Conservation (phyloP, 179 eudicot species). For the Carnegiea gigantea region DNA sequence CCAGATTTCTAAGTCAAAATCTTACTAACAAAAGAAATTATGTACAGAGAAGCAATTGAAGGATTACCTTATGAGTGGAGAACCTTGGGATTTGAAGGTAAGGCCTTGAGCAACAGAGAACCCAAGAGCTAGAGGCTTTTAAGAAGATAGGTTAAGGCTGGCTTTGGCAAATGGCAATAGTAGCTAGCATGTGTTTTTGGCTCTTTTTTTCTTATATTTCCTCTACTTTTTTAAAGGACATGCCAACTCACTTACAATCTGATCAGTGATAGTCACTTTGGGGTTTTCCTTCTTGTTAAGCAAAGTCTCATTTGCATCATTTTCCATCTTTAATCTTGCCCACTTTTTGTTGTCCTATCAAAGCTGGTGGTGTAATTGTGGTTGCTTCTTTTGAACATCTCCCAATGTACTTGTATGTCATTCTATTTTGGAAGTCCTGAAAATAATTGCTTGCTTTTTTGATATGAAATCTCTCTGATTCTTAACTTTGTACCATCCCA, state of each 20-base stretch:
- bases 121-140: neutral
- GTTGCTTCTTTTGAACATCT: slow-evolving; percentile 9
- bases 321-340: slow-evolving; percentile 4
- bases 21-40: neutral
- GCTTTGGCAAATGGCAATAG: slow-evolving; percentile 6
- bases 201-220: slow-evolving; percentile 6
- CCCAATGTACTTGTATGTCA: neutral
- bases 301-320: slow-evolving; percentile 27
- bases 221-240: slow-evolving; percentile 20
- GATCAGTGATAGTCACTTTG: neutral
- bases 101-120: neutral
- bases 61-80: slow-evolving; percentile 25
- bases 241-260: slow-evolving; percentile 20
- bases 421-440: neutral
- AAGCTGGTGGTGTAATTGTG: neutral
- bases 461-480: neutral
- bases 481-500: neutral
- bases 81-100: slow-evolving; percentile 12
- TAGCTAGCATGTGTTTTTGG: slow-evolving; percentile 22
- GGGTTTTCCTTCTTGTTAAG: slow-evolving; percentile 38
- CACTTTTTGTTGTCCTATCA: slow-evolving; percentile 10
- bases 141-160: neutral
- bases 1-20: neutral
- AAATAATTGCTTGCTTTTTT: neutral
- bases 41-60: neutral